Conservation (phyloP, 2,329 filamentous ascomycete species). For the Biscogniauxia mediterranea region DNA sequence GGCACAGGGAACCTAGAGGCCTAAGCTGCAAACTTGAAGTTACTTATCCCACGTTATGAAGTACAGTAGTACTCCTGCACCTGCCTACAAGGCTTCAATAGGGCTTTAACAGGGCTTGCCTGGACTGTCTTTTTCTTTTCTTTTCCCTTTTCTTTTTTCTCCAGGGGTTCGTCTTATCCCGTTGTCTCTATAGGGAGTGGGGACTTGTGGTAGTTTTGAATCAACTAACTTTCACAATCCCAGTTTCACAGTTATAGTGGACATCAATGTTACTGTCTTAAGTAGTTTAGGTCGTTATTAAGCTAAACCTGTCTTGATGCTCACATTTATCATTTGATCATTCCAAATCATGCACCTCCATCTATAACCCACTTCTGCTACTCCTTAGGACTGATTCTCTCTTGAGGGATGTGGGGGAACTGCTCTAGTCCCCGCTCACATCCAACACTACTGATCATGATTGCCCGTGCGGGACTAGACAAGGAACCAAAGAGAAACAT, state of each 20-base stretch:
- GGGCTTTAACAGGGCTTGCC: too few species aligned
- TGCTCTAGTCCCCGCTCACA: conserved; percentile 14
- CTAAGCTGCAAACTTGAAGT: not conserved
- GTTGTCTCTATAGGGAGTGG: not conserved
- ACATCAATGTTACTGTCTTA: not conserved
- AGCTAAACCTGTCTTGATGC: not conserved
- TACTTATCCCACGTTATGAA: not conserved
- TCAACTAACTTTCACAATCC: not conserved
- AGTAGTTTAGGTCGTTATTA: not conserved
- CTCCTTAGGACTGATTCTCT: not conserved
- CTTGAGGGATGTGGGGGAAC: not conserved
- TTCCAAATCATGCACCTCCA: not conserved
- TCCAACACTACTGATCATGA: conserved; percentile 2
- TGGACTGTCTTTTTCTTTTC: too few species aligned
- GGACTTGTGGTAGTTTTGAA: not conserved
- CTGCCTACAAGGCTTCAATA: too few species aligned
- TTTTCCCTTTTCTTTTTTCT: too few species aligned
- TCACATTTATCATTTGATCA: not conserved
- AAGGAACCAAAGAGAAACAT: not conserved
- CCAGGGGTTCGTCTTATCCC: not conserved
- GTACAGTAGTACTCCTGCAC: not conserved
- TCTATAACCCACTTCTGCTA: not conserved
- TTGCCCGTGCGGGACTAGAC: not conserved
- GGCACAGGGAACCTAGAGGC: not conserved
- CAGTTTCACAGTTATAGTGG: not conserved